Evolutionary conservation across 2,329 filamentous ascomycete species (phyloP).

Genomic region (Coleophoma crateriformis): DNA sequence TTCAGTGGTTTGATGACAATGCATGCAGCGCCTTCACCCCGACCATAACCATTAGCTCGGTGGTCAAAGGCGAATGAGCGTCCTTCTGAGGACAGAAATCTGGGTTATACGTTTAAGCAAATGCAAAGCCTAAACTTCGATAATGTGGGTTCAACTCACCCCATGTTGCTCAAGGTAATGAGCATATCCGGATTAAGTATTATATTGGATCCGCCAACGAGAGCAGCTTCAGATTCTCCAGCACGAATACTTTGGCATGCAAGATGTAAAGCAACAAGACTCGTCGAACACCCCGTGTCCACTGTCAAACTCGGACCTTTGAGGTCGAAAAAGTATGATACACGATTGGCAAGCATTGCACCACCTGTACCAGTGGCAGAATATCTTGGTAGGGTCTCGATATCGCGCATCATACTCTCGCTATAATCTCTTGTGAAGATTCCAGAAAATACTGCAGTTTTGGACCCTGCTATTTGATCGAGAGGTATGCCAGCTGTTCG

Average conservation of each 20-base stretch:
- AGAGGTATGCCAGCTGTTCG: not conserved
- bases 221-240: conserved; percentile 36
- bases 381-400: conserved; percentile 1
- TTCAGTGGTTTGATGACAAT: conserved; percentile 53
- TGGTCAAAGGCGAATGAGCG: conserved; percentile 43
- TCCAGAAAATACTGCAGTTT: not conserved
- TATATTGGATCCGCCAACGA: conserved; percentile 33
- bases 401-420: not conserved
- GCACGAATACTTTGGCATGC: conserved; percentile 43
- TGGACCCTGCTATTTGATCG: not conserved
- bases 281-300: conserved; percentile 54
- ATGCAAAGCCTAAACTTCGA: conserved; percentile 1
- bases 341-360: conserved; percentile 45
- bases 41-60: conserved; percentile 57
- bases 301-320: conserved; percentile 50
- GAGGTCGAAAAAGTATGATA: conserved; percentile 50
- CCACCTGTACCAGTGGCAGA: conserved; percentile 21
- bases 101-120: not conserved
- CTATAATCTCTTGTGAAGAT: not conserved
- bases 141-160: conserved; percentile 16
- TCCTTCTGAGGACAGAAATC: conserved; percentile 12
- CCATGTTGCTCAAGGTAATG: conserved; percentile 23
- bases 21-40: conserved; percentile 57
- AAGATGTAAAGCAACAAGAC: conserved; percentile 47
- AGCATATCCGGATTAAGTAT: conserved; percentile 16